These are phyloP conservation scores for Bolboschoenus planiculmis DNA, from an alignment of 176 grass and related monocot species.

Conservation along the genomic window DNA sequence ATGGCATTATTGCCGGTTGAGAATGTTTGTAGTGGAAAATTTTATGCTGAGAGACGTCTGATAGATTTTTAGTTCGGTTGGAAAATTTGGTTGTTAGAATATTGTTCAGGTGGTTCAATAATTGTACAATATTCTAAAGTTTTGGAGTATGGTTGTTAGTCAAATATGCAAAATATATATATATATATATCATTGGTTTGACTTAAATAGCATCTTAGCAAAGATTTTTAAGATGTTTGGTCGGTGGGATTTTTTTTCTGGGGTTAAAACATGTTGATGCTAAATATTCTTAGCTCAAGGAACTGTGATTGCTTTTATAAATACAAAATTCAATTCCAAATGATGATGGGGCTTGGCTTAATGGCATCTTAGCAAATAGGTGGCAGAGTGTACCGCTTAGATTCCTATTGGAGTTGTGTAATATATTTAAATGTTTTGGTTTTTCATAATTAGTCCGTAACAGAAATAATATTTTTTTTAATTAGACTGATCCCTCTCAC, in stretches of 20 bases:
- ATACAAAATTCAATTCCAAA: neutral
- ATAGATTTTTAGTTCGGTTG: conserved; percentile 58
- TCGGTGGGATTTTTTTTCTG: neutral
- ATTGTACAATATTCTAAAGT: neutral
- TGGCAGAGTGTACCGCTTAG: neutral
- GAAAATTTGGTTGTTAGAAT: neutral
- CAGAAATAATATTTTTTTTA: neutral
- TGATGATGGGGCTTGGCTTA: neutral
- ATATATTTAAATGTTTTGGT: neutral
- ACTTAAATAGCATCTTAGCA: neutral
- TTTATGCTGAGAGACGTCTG: conserved; percentile 80
- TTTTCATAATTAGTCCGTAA: neutral
- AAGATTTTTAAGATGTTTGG: too few relatives aligned
- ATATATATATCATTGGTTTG: neutral
- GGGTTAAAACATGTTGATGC: neutral
- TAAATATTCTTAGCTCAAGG: neutral
- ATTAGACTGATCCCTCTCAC: neutral
- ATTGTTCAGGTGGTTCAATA: neutral
- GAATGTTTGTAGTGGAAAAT: conserved; percentile 37
- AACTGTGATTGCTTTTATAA: neutral
- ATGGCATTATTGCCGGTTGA: conserved; percentile 40
- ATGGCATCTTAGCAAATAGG: neutral
- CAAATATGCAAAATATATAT: neutral
- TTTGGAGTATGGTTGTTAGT: neutral
- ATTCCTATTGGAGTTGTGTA: neutral